These are phyloP conservation scores for Halenospora varia DNA, from an alignment of 495 filamentous ascomycete genomes.

Conservation along the genomic window DNA sequence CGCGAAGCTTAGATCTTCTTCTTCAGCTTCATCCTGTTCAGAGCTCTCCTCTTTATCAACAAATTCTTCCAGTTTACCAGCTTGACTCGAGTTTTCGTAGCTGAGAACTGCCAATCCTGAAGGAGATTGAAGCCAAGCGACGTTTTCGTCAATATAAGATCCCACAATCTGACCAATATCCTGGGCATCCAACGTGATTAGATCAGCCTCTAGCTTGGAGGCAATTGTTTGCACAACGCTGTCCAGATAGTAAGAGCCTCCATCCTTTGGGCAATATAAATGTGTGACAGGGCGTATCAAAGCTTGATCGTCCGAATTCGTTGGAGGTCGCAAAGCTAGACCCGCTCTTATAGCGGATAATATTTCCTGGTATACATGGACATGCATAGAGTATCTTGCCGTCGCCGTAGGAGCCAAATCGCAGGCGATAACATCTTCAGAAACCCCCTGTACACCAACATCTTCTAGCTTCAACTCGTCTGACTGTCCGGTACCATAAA, in stretches of 20 bases:
- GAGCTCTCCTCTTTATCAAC: constrained; percentile 27
- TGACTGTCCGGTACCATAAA: constrained; percentile 2
- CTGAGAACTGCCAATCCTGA: constrained; percentile 53
- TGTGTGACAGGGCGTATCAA: constrained; percentile 27
- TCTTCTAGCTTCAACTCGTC: neutral
- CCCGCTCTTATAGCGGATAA: constrained; percentile 14
- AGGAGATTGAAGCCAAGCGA: constrained; percentile 37
- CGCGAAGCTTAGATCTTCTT: neutral
- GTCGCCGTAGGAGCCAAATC: neutral
- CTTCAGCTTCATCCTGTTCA: constrained; percentile 5
- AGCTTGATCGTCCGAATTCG: neutral
- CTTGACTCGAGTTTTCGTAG: constrained; percentile 42
- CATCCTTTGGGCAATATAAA: constrained; percentile 60
- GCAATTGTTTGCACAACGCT: constrained; percentile 56
- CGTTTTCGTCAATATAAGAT: constrained; percentile 64
- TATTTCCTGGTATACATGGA: constrained; percentile 21
- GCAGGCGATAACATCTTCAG: neutral
- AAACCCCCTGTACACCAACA: neutral
- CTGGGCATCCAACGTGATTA: constrained; percentile 72
- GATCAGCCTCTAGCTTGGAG: constrained; percentile 59
- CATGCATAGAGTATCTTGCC: constrained; percentile 21
- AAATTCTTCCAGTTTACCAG: constrained; percentile 24
- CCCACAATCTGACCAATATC: constrained; percentile 77
- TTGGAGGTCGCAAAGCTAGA: constrained; percentile 18
- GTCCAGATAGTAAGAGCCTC: constrained; percentile 54